Percentiles rank a stretch among this genome's conserved stretches.
phyloP scores from a whole-genome alignment of 2,329 filamentous ascomycete genomes.

The Scedosporium boydii region DNA sequence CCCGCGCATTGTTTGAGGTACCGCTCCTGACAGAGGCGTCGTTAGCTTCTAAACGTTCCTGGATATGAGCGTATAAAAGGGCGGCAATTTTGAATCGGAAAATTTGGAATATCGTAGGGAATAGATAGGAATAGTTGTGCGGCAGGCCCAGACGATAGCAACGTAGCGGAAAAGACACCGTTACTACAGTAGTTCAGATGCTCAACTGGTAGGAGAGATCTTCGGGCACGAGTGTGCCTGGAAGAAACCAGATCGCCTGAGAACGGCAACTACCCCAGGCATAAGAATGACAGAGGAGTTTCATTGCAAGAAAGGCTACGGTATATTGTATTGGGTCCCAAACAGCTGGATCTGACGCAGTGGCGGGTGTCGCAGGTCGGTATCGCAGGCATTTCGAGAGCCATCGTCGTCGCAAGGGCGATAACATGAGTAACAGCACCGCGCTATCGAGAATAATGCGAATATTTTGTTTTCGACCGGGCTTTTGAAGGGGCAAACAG shows the following conservation, averaged over 20 bases:
- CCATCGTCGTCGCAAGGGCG: not conserved
- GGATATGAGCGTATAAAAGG: conserved; percentile 10
- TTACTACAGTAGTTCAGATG: not conserved
- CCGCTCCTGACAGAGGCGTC: conserved; percentile 8
- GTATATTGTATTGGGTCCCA: not conserved
- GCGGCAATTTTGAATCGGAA: not conserved
- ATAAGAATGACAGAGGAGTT: not conserved
- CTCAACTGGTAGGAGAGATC: too few relatives aligned
- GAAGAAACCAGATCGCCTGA: not conserved
- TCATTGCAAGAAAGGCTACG: not conserved
- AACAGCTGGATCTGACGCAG: conserved; percentile 14
- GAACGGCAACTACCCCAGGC: not conserved
- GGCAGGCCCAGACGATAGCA: not conserved
- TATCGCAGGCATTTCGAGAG: not conserved
- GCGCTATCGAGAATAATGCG: not conserved
- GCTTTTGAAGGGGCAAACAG: not conserved
- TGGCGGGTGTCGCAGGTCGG: conserved; percentile 9
- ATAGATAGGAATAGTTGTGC: not conserved
- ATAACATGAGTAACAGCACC: not conserved
- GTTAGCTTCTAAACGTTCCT: conserved; percentile 11
- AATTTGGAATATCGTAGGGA: not conserved
- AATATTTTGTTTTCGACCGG: not conserved
- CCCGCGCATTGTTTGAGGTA: conserved; percentile 53
- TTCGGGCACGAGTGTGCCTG: not conserved
- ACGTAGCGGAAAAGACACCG: not conserved